Evolutionary conservation across 495 filamentous ascomycete genomes (phyloP), one percentile per base, ranked within the genome.

Genomic region (Ramalina intermedia): DNA sequence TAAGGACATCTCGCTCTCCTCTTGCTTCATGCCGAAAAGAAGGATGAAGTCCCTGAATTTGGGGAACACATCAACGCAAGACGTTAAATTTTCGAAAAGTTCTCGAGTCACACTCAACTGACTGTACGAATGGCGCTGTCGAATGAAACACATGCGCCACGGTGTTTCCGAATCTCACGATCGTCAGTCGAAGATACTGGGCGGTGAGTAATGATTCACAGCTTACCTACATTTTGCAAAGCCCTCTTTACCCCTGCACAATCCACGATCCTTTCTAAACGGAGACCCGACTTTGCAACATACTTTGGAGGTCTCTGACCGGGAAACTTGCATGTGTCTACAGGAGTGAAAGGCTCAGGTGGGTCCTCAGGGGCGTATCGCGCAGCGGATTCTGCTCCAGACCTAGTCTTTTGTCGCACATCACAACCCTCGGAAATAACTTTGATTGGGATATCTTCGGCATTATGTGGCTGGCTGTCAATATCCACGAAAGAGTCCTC

Each of bases 41-140:
- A 58, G 24, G 35, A 58, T 26, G 41, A 58, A 61, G 23, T 61
- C 56, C 48, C 42, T 49, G 18, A 61, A 47, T 1, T 41, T 23
- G 2, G 50, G 41, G 16, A 61, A 55, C 1, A 61, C 41, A 3
- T 47, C 29, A 13, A 56, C 55, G 2, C 42, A 23, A 17, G 12
- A 6, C 14, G 55, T 43, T 17, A 61, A 27, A 5, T 27, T 7
- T 27, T 55, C 46, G 40, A 58, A 61, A 3, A 58, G 46, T 0
- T 51, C 23, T 14, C 37, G 29, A 11, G 45, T 50, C 9, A 56
- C 50, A 27, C 42, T 26, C 3, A 61, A 48, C 16, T 53, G 52
- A 17, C 52, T 46, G 38, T 47, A 48, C 16, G 58, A 58, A 42
- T 61, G 24, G 5, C 48, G 45, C 33, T 51, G 56, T 5, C 44